phyloP scores from a whole-genome alignment of 306 rosid genomes.

The Crotalaria pallida region DNA sequence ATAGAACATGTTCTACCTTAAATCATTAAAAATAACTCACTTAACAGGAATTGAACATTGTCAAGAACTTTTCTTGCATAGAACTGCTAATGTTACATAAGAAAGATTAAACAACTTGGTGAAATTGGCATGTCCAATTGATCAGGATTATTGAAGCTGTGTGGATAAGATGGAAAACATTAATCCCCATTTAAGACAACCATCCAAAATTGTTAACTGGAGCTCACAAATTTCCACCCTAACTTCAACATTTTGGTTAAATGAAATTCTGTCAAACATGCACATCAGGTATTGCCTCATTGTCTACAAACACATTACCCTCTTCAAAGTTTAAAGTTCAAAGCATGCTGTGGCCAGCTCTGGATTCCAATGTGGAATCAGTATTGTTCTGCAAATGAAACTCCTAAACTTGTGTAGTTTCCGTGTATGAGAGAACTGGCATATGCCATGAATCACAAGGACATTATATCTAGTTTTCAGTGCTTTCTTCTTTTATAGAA shows the following conservation, averaged over 20 bases:
- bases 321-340: too few species aligned
- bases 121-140: slow-evolving; percentile 6
- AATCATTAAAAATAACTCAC: not conserved
- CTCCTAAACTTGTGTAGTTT: slow-evolving; percentile 9
- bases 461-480: not conserved
- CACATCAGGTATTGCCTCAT: not conserved
- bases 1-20: not conserved
- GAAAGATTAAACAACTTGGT: slow-evolving; percentile 17
- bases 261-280: slow-evolving; percentile 11
- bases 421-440: not conserved
- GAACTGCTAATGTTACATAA: not conserved
- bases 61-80: not conserved
- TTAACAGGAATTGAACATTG: not conserved
- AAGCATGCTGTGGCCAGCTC: slow-evolving; percentile 15
- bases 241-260: not conserved
- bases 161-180: not conserved
- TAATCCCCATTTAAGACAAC: slow-evolving; percentile 11
- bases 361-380: slow-evolving; percentile 9
- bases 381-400: slow-evolving; percentile 3
- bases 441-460: not conserved
- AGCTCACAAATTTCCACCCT: slow-evolving; percentile 2
- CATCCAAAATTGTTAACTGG: not conserved
- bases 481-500: not conserved
- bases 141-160: not conserved
- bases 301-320: not conserved